Evolutionary conservation across 139 green algal genomes (phyloP), one percentile per base, ranked within the genome.

Genomic region (Diplosphaera chodatii): DNA sequence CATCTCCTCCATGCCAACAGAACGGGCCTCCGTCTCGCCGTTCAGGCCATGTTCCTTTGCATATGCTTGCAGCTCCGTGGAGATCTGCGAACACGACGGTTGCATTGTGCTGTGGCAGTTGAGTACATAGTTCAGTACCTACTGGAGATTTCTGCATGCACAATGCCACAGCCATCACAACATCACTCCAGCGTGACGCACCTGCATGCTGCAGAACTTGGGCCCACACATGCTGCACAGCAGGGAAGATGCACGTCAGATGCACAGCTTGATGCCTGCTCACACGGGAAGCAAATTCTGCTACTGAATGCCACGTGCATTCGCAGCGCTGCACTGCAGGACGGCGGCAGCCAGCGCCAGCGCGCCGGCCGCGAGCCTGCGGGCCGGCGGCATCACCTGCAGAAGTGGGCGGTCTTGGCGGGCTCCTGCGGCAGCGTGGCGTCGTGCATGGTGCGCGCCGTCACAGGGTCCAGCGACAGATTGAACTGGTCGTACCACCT

Each of bases 401-500:
- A 89, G 76, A 89, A 89, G 75, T 89, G 84, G 21, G 84, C 84
- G 80, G 62, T 84, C 81, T 86, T 90, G 62, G 84, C 81, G 8
- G 81, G 81, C 66, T 90, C 84, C 76, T 94, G 90, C 0, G 91
- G 91, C 75, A 97, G 85, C 0, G 92, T 97, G 30, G 88, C 87
- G 69, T 97, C 92, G 72, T 97, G 92, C 80, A 88, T 95, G 22
- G 81, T 59, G 55, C 78, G 83, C 0, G 92, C 92, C 15, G 88
- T 95, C 1, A 96, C 85, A 1, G 94, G 94, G 77, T 98, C 94
- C 75, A 98, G 87, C 25, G 82, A 86, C 63, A 98, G 81, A 56
- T 94, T 88, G 84, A 98, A 98, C 87, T 98, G 94, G 82, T 98
- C 94, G 29, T 86, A 78, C 92, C 93, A 98, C 69, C 93, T 83